phyloP scores from a whole-genome alignment of 192 early-diverging fungal species.

The Entomortierella lignicola region DNA sequence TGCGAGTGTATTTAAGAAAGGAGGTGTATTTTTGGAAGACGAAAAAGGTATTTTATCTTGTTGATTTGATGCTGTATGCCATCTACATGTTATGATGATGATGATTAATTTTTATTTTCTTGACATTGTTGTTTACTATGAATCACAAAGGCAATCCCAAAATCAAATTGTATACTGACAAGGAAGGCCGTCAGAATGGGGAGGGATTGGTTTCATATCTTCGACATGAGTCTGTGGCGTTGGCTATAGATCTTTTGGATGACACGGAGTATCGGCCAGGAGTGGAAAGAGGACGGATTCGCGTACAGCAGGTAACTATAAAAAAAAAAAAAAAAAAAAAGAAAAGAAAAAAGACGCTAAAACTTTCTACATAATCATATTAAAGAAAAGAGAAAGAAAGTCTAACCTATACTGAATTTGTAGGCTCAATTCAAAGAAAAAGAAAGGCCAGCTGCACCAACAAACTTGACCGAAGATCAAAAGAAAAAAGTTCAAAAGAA shows the following conservation, averaged over 20 bases:
- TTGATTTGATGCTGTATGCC: neutral
- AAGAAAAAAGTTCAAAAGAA: constrained; percentile 73
- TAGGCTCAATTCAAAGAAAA: constrained; percentile 85
- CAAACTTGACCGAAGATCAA: constrained; percentile 59
- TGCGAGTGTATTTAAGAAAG: constrained; percentile 75
- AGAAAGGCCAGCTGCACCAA: constrained; percentile 54
- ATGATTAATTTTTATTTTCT: neutral
- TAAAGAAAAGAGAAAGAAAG: constrained; percentile 80
- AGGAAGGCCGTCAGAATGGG: constrained; percentile 79
- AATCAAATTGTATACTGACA: constrained; percentile 90
- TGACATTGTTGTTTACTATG: neutral
- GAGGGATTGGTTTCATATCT: constrained; percentile 94
- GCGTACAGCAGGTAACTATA: constrained; percentile 65
- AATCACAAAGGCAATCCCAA: constrained; percentile 74
- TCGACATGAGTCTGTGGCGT: constrained; percentile 87
- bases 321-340: constrained; percentile 40
- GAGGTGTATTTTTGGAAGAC: constrained; percentile 86
- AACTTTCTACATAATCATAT: constrained; percentile 60
- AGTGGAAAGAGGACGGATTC: constrained; percentile 68
- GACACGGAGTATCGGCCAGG: constrained; percentile 84
- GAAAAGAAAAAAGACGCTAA: neutral
- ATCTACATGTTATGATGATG: neutral
- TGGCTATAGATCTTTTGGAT: constrained; percentile 89
- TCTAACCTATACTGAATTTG: constrained; percentile 28
- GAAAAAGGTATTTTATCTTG: constrained; percentile 29